Base-by-base conservation (phyloP, 352 stramenopile genomes). In the Pythium pectinolyticum region DNA sequence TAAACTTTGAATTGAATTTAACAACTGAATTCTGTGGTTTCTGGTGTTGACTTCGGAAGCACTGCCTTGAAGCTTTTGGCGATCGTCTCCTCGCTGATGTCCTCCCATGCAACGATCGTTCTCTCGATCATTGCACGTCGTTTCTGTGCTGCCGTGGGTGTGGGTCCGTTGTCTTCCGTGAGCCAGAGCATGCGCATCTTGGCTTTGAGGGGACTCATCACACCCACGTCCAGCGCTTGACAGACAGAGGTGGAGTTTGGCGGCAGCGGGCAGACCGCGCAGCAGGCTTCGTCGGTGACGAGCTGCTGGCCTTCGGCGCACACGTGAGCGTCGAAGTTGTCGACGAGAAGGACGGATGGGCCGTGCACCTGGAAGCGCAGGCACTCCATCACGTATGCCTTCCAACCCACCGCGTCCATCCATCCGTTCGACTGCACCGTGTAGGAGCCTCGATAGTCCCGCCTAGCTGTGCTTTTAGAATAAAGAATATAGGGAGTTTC, bases 401-500 rank as follows among this genome's bases (percentile, higher is more conserved):
- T 1, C 63, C 68, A 70, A 22, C 45, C 56, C 1, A 0, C 5
- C 14, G 25, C 27, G 31, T 67, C 63, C 63, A 72, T 69, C 58
- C 63, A 72, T 3, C 43, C 59, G 30, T 75, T 69, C 19, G 64
- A 14, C 39, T 67, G 68, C 0, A 75, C 63, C 0, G 54, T 34
- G 40, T 66, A 69, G 17, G 27, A 27, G 34, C 25, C 32, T 72
- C 58, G 14, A 75, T 70, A 1, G 19, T 25, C 14, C 63, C 58
- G 0, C 59, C 55, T 4, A 50, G 68, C 11, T 48, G 25, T 3
- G 39, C 63, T 11, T 41, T 57, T 3, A 70, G 25, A 31, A 70
- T 67, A 24, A 70, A 69, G 7, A 72, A 34, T 9, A 75, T 50
- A 7, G 59, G 63, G 11, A 70, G 43, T 32, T 75, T 75, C 6